These are phyloP conservation scores for Acacia acuminata DNA, from an alignment of 306 rosid genomes.

Conservation along the genomic window DNA sequence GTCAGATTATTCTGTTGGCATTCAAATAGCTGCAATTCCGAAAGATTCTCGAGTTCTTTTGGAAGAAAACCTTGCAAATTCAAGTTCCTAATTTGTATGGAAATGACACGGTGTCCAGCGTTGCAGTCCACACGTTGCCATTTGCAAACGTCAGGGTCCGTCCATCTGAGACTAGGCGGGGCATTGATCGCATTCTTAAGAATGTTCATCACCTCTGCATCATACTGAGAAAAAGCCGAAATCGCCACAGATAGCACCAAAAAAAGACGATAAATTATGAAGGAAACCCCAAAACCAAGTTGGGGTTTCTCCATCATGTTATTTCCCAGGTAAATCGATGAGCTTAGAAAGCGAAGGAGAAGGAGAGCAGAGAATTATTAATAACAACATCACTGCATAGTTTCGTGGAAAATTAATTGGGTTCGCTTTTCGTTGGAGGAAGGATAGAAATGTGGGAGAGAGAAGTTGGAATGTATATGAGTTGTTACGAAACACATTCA, in stretches of 20 bases:
- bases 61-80: conserved; percentile 69
- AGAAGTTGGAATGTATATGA: neutral
- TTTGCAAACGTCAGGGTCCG: conserved; percentile 45
- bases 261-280: neutral
- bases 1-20: conserved; percentile 53
- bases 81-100: conserved; percentile 58
- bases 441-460: neutral
- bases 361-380: neutral
- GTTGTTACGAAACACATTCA: neutral
- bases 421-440: neutral
- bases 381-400: neutral
- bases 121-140: conserved; percentile 54
- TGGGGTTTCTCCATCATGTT: conserved; percentile 46
- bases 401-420: neutral
- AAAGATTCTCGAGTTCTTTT: conserved; percentile 40
- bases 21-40: conserved; percentile 46
- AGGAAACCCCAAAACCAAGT: conserved; percentile 28
- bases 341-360: neutral
- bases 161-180: conserved; percentile 48
- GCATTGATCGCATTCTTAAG: conserved; percentile 41
- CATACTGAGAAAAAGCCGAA: conserved; percentile 35
- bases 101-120: conserved; percentile 25
- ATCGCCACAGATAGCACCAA: conserved; percentile 9
- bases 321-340: neutral
- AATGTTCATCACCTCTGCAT: conserved; percentile 49